These are phyloP conservation scores for Xylaria sp. DNA, from an alignment of 2,329 filamentous ascomycete species.

Conservation along the genomic window DNA sequence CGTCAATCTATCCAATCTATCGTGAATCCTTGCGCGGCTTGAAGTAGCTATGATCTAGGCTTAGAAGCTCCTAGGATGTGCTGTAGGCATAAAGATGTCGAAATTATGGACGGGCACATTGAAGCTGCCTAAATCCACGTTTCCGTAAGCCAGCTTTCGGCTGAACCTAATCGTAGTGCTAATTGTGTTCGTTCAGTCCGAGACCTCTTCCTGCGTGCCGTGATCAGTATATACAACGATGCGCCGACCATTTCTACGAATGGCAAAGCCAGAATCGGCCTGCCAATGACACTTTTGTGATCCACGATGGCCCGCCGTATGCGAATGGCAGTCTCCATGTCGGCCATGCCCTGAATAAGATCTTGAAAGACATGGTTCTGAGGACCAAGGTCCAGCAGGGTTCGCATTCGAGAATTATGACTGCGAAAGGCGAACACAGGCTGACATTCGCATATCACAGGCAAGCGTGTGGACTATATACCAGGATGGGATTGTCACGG, in stretches of 20 bases:
- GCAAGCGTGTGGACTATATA: constrained; percentile 77
- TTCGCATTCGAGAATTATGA: constrained; percentile 25
- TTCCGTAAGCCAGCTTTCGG: constrained; percentile 60
- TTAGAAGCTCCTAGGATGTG: constrained; percentile 29
- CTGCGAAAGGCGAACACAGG: not conserved
- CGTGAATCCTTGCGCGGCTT: not conserved
- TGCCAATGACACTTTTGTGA: constrained; percentile 67
- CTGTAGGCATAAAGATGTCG: constrained; percentile 44
- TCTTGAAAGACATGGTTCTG: constrained; percentile 92
- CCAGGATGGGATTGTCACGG: constrained; percentile 99
- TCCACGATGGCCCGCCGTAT: constrained; percentile 97
- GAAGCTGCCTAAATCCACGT: constrained; percentile 74
- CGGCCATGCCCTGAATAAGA: constrained; percentile 95
- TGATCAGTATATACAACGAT: constrained; percentile 70
- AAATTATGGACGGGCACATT: constrained; percentile 77
- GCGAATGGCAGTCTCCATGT: constrained; percentile 92
- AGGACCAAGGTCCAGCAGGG: constrained; percentile 78
- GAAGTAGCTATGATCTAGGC: not conserved
- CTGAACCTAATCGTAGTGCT: constrained; percentile 21
- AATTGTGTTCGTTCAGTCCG: constrained; percentile 47
- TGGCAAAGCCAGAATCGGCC: constrained; percentile 74
- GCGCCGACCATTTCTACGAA: constrained; percentile 84
- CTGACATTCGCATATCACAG: constrained; percentile 30
- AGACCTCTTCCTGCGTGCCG: constrained; percentile 57
- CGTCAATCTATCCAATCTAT: not conserved